Percentiles rank a stretch among this genome's conserved stretches.
These are phyloP conservation scores for Bertia moriformis DNA, from an alignment of 2,329 filamentous ascomycete species.

Conservation along the genomic window DNA sequence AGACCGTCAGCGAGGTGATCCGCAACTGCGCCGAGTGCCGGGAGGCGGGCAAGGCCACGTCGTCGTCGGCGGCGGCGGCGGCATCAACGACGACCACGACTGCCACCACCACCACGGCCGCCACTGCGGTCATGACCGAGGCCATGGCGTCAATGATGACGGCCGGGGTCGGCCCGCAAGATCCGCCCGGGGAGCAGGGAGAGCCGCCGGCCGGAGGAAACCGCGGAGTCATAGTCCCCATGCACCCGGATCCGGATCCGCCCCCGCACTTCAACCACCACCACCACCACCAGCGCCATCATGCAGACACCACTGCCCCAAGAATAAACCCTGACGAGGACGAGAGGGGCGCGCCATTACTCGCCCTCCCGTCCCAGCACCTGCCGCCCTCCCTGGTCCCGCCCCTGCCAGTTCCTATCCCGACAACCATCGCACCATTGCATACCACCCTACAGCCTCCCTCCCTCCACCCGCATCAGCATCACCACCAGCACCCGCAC, in stretches of 20 bases:
- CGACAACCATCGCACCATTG: neutral
- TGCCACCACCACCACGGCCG: neutral
- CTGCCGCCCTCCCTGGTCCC: neutral
- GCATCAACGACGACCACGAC: slow-evolving; percentile 6
- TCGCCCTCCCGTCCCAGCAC: neutral
- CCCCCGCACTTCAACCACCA: too few species aligned
- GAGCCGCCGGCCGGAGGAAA: neutral
- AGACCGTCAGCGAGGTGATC: slow-evolving; percentile 89
- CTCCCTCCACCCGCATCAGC: too few species aligned
- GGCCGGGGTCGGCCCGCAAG: too few species aligned
- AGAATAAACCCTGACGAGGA: neutral
- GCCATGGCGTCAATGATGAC: too few species aligned
- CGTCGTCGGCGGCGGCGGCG: slow-evolving; percentile 22
- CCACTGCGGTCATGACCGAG: neutral
- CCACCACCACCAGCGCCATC: neutral
- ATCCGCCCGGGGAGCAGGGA: too few species aligned
- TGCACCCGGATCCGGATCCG: neutral
- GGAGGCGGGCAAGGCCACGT: slow-evolving; percentile 58
- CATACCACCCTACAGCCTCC: too few species aligned
- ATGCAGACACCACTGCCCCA: neutral
- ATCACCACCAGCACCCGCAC: too few species aligned
- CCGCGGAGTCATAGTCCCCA: neutral
- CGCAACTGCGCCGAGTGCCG: slow-evolving; percentile 83
- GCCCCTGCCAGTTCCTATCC: neutral
- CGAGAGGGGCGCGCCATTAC: neutral